Evolutionary conservation across 495 filamentous ascomycete species (phyloP).

Genomic region (Ramalina intermedia): DNA sequence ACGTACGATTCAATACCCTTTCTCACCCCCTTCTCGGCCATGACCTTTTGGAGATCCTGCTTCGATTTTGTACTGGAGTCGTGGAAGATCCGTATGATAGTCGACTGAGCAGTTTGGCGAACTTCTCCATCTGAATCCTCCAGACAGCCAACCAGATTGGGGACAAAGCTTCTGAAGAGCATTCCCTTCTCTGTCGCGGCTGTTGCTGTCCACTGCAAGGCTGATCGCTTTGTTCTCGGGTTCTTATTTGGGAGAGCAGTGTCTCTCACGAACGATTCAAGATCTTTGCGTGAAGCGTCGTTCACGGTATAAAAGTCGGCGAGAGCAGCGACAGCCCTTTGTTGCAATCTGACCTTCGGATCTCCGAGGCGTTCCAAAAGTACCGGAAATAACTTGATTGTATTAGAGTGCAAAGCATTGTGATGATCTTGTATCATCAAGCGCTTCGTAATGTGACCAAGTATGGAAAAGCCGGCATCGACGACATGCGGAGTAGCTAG

Average conservation of each 20-base stretch:
- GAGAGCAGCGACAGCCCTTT: slow-evolving; percentile 55
- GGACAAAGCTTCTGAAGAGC: slow-evolving; percentile 69
- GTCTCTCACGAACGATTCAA: slow-evolving; percentile 68
- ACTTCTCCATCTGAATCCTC: slow-evolving; percentile 83
- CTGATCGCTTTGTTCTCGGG: slow-evolving; percentile 63
- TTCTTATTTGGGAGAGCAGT: slow-evolving; percentile 65
- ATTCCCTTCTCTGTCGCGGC: slow-evolving; percentile 57
- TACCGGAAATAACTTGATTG: slow-evolving; percentile 48
- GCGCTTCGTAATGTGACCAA: slow-evolving; percentile 73
- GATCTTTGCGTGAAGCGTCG: slow-evolving; percentile 47
- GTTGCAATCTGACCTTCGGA: slow-evolving; percentile 65
- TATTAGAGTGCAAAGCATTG: slow-evolving; percentile 47
- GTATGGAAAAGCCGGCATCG: slow-evolving; percentile 65
- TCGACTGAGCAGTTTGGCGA: slow-evolving; percentile 65
- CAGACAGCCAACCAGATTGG: slow-evolving; percentile 64
- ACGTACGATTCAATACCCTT: slow-evolving; percentile 73
- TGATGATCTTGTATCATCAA: slow-evolving; percentile 68
- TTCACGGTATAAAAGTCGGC: slow-evolving; percentile 46
- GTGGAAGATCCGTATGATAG: slow-evolving; percentile 75
- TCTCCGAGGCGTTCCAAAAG: slow-evolving; percentile 81
- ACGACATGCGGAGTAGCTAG: slow-evolving; percentile 61
- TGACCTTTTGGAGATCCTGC: slow-evolving; percentile 69
- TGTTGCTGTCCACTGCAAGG: slow-evolving; percentile 64
- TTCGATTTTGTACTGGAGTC: slow-evolving; percentile 72
- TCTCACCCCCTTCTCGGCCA: slow-evolving; percentile 64